A percentile compares a stretch with the other conserved stretches of the same genome.
These are phyloP conservation scores for Gnetum montanum DNA, from an alignment of 75 land plant genomes.

Conservation along the genomic window DNA sequence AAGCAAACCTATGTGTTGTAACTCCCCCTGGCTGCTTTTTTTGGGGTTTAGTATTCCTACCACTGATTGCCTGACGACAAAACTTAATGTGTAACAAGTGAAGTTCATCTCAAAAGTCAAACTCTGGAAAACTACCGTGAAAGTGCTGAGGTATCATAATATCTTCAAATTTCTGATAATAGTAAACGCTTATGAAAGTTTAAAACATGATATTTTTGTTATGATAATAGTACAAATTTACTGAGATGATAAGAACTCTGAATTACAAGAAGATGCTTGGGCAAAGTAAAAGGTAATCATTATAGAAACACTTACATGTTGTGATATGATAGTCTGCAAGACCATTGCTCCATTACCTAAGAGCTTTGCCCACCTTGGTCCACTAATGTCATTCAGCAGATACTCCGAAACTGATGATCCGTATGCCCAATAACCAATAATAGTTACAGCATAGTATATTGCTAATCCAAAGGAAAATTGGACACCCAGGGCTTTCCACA, in stretches of 20 bases:
- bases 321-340: constrained; percentile 32
- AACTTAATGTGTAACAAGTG: no score
- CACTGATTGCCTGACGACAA: no score
- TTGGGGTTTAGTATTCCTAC: no score
- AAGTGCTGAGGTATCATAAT: no score
- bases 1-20: no score
- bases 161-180: no score
- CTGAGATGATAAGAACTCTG: not conserved
- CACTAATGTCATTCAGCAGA: constrained; percentile 27
- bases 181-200: no score
- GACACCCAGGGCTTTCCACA: constrained; percentile 29
- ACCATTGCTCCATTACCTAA: constrained; percentile 28
- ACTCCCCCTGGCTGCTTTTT: no score
- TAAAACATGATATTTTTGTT: no score
- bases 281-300: not conserved
- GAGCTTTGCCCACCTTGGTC: constrained; percentile 33
- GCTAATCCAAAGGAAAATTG: constrained; percentile 36
- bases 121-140: no score
- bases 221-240: no score
- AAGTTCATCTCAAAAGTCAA: no score
- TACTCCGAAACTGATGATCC: constrained; percentile 37
- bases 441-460: constrained; percentile 24
- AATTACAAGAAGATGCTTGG: not conserved
- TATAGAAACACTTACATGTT: constrained; percentile 25
- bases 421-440: constrained; percentile 59